Percentiles rank a stretch among this genome's conserved stretches.
phyloP scores from a whole-genome alignment of 2,329 filamentous ascomycete species.

The Torrubiella hemipterigena region DNA sequence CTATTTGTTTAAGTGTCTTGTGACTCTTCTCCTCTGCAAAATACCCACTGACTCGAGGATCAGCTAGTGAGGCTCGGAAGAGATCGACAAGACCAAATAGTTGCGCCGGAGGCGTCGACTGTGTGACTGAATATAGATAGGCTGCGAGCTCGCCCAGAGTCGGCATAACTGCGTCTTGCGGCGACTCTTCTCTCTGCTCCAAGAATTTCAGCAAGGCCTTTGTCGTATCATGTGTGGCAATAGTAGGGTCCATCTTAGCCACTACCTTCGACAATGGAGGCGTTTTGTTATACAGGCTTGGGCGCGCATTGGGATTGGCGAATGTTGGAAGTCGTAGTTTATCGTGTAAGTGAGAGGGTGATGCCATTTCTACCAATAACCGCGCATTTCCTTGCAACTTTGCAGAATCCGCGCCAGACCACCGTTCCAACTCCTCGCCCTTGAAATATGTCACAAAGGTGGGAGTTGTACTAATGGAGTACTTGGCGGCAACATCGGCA shows the following conservation, averaged over 20 bases:
- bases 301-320: slow-evolving; percentile 47
- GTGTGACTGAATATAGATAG: slow-evolving; percentile 45
- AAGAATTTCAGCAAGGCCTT: slow-evolving; percentile 60
- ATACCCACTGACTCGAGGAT: slow-evolving; percentile 68
- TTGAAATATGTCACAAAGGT: slow-evolving; percentile 80
- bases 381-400: slow-evolving; percentile 60
- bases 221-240: slow-evolving; percentile 47
- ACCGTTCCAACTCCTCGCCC: slow-evolving; percentile 65
- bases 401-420: slow-evolving; percentile 63
- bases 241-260: slow-evolving; percentile 56
- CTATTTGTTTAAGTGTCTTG: slow-evolving; percentile 47
- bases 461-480: slow-evolving; percentile 64
- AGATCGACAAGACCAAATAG: slow-evolving; percentile 82
- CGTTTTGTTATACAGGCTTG: slow-evolving; percentile 63
- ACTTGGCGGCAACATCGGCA: slow-evolving; percentile 50
- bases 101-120: slow-evolving; percentile 45
- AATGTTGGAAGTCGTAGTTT: slow-evolving; percentile 60
- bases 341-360: slow-evolving; percentile 65
- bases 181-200: slow-evolving; percentile 42
- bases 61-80: slow-evolving; percentile 63
- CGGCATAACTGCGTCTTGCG: slow-evolving; percentile 58
- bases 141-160: slow-evolving; percentile 52
- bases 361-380: slow-evolving; percentile 62
- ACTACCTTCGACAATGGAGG: slow-evolving; percentile 76
- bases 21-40: slow-evolving; percentile 66